Evolutionary conservation across 2,329 filamentous ascomycete species (phyloP).

Genomic region (Fusarium subtropicale): DNA sequence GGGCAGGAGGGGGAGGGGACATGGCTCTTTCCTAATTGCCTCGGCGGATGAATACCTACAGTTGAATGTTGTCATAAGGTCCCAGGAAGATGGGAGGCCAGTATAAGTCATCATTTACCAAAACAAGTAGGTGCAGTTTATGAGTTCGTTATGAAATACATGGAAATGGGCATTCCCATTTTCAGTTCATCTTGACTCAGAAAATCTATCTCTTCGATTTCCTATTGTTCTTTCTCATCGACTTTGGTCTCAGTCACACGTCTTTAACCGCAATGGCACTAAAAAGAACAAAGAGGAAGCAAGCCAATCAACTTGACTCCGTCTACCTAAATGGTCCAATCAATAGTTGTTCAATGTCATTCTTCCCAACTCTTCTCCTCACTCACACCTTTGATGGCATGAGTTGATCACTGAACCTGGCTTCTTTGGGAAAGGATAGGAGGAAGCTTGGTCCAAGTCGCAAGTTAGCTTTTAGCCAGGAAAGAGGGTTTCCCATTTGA

Average conservation of each 20-base stretch:
- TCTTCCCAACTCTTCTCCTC: background rate
- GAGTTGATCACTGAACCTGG: slow-evolving; percentile 4
- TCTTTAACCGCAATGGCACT: slow-evolving; percentile 3
- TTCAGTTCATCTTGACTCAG: background rate
- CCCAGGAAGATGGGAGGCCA: background rate
- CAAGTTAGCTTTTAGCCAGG: slow-evolving; percentile 4
- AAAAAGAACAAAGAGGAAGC: slow-evolving; percentile 11
- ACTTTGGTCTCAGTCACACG: slow-evolving; percentile 22
- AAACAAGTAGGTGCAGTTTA: background rate
- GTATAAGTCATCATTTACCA: background rate
- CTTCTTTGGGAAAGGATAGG: slow-evolving; percentile 16
- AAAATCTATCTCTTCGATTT: background rate
- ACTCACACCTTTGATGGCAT: background rate
- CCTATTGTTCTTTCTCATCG: background rate
- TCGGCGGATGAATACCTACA: slow-evolving; percentile 3
- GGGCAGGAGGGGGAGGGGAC: slow-evolving; percentile 17
- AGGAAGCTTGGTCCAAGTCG: slow-evolving; percentile 1
- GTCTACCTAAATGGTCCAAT: slow-evolving; percentile 11
- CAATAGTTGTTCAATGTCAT: slow-evolving; percentile 1
- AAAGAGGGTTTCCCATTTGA: slow-evolving; percentile 10
- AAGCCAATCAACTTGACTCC: background rate
- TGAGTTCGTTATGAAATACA: background rate
- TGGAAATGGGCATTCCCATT: background rate
- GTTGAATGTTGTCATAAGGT: background rate
- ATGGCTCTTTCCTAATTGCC: slow-evolving; percentile 8